Conservation (phyloP, 257 asterid species). For the Solanum tacnaense region DNA sequence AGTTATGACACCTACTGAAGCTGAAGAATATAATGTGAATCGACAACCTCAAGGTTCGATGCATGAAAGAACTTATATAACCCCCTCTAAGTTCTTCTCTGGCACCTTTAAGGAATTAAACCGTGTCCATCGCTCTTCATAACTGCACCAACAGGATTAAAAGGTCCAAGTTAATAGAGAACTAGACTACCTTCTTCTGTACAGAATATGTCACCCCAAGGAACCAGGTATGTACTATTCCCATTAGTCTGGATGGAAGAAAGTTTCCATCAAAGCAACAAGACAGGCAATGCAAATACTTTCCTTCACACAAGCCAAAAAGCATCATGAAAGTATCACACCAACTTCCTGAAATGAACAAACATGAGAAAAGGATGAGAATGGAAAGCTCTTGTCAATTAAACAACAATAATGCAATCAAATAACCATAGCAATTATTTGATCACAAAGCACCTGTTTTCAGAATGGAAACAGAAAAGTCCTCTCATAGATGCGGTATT, state of each 20-base stretch:
- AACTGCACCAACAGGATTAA: neutral
- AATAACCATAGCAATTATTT: neutral
- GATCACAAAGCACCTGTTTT: neutral
- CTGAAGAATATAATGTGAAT: neutral
- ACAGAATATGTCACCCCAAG: neutral
- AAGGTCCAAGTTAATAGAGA: neutral
- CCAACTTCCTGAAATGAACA: slow-evolving; percentile 1
- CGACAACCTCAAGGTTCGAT: neutral
- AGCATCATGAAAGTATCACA: neutral
- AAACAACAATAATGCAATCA: neutral
- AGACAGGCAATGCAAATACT: neutral
- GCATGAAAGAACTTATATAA: neutral
- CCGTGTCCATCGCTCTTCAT: neutral
- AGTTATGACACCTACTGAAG: neutral
- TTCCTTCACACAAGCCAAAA: neutral
- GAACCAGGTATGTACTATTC: neutral
- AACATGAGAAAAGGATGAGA: neutral
- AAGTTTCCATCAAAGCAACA: neutral
- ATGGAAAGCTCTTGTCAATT: neutral
- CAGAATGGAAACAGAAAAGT: neutral
- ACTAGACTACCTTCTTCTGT: neutral
- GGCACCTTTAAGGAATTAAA: neutral
- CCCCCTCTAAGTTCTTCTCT: neutral
- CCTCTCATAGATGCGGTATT: neutral
- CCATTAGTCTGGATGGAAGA: neutral